Evolutionary conservation across 2,329 filamentous ascomycete species (phyloP).

Genomic region (Penicillium thymicola): DNA sequence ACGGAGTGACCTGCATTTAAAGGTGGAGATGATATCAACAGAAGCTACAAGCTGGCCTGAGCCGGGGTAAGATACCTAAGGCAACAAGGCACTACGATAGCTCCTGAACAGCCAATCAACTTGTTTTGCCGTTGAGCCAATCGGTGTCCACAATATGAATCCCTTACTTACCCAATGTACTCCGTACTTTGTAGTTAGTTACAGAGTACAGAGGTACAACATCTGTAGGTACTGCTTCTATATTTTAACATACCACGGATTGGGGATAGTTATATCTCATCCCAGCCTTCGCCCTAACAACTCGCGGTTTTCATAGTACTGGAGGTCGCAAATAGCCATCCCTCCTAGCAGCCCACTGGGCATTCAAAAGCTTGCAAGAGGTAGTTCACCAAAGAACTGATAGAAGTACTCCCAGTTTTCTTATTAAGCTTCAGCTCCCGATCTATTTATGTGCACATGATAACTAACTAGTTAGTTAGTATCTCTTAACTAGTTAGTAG

Average conservation of each 20-base stretch:
- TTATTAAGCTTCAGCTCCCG: not conserved
- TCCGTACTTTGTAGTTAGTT: not conserved
- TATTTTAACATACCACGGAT: not conserved
- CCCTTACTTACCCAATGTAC: not conserved
- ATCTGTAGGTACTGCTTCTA: not conserved
- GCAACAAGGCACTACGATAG: slow-evolving; percentile 16
- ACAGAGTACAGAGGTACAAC: not conserved
- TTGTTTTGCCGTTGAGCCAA: not conserved
- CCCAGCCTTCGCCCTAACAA: not conserved
- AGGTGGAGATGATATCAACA: slow-evolving; percentile 14
- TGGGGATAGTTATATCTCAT: too few relatives aligned
- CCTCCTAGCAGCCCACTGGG: too few relatives aligned
- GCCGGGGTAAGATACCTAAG: slow-evolving; percentile 30
- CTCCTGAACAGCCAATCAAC: not conserved
- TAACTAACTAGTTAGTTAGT: too few relatives aligned
- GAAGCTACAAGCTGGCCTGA: slow-evolving; percentile 37
- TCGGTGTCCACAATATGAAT: not conserved
- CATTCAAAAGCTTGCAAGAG: not conserved
- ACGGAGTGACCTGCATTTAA: slow-evolving; percentile 30
- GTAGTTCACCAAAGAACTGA: too few relatives aligned
- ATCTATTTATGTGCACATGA: not conserved
- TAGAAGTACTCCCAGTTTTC: not conserved
- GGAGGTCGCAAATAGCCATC: not conserved
- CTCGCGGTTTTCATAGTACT: not conserved
- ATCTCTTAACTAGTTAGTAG: too few relatives aligned